Evolutionary conservation across 78 protist genomes (phyloP).

Genomic region (Guillardia theta): DNA sequence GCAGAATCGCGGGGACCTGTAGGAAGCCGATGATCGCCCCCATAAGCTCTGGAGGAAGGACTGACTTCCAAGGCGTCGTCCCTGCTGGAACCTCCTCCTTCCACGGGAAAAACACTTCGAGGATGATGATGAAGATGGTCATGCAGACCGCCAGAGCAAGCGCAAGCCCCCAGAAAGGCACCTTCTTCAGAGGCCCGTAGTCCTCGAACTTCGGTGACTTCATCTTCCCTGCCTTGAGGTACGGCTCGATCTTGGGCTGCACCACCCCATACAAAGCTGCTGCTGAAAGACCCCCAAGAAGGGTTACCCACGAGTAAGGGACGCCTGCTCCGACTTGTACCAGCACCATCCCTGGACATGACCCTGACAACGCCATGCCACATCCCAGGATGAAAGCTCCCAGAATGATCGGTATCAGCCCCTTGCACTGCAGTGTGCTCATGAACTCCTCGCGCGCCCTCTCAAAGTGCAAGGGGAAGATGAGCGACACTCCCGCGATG

Average conservation of each 20-base stretch:
- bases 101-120: background rate
- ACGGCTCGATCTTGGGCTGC: background rate
- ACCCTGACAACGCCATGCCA: constrained; percentile 10
- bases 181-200: too few relatives aligned
- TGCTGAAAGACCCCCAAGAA: background rate
- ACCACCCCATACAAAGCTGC: background rate
- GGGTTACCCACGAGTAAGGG: background rate
- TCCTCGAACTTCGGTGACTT: background rate
- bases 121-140: background rate
- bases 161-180: background rate
- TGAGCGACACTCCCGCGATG: background rate
- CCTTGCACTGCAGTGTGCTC: background rate
- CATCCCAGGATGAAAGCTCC: background rate
- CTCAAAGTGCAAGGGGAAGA: background rate
- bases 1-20: background rate
- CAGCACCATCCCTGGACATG: constrained; percentile 21
- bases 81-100: background rate
- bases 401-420: background rate
- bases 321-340: background rate
- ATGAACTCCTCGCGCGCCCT: background rate
- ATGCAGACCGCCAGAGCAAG: background rate
- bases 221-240: background rate
- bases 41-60: background rate
- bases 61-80: background rate
- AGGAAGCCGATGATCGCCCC: background rate